These are phyloP conservation scores for Apophysomyces ossiformis DNA, from an alignment of 371 early-diverging fungal species.

Conservation along the genomic window DNA sequence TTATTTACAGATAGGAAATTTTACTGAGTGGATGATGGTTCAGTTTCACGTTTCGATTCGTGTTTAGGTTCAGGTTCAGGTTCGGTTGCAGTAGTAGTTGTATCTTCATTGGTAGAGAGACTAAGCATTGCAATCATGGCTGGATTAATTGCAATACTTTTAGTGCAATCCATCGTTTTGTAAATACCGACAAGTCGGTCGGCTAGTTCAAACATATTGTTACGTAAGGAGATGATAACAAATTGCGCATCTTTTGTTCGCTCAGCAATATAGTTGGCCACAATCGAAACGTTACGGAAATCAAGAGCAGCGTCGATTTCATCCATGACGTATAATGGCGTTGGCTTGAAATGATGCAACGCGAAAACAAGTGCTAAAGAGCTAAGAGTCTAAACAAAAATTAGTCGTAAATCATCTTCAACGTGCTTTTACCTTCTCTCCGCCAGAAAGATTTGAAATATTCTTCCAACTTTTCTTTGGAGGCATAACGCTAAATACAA, in stretches of 20 bases:
- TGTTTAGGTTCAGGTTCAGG: too few relatives aligned
- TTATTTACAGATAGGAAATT: not conserved
- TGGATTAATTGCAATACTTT: conserved; percentile 85
- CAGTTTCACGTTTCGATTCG: too few relatives aligned
- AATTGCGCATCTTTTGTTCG: conserved; percentile 99
- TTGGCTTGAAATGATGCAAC: conserved; percentile 99
- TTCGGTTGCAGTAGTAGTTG: too few relatives aligned
- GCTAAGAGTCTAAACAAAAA: conserved; percentile 81
- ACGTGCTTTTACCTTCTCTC: conserved; percentile 88
- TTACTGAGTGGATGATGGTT: too few relatives aligned
- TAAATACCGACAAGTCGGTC: conserved; percentile 99
- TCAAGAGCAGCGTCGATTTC: conserved; percentile 99
- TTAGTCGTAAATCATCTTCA: not conserved
- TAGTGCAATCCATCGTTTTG: conserved; percentile 92
- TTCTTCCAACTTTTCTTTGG: conserved; percentile 99
- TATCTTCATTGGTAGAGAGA: too few relatives aligned
- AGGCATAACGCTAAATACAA: conserved; percentile 99
- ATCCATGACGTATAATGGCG: conserved; percentile 99
- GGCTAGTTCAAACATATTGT: conserved; percentile 99
- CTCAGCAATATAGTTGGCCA: conserved; percentile 99
- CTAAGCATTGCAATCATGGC: conserved; percentile 38
- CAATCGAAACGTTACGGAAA: conserved; percentile 99
- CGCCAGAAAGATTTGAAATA: conserved; percentile 98
- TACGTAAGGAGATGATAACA: conserved; percentile 98
- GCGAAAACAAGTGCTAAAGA: conserved; percentile 99